These are phyloP conservation scores for Grigorovia humatica DNA, from an alignment of 805 yeast species.

Conservation along the genomic window DNA sequence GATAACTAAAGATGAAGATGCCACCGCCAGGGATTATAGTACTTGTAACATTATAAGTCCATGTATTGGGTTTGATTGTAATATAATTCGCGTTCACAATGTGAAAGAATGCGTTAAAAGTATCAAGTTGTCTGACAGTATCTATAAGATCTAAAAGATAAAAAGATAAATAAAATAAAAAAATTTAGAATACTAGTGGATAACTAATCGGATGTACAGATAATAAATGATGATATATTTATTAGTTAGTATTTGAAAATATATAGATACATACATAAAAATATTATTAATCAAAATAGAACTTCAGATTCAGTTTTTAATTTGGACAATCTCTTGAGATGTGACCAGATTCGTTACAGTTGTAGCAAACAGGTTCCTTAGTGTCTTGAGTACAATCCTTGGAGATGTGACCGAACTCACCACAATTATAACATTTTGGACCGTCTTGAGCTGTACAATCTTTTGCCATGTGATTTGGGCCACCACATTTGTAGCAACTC, in stretches of 20 bases:
- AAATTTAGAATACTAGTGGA: too few relatives aligned
- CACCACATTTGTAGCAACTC: constrained; percentile 84
- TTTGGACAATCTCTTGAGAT: constrained; percentile 66
- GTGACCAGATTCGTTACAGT: constrained; percentile 60
- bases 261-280: background rate
- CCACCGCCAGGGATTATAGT: constrained; percentile 53
- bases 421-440: constrained; percentile 86
- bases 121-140: constrained; percentile 59
- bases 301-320: background rate
- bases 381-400: constrained; percentile 63
- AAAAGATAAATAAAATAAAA: too few relatives aligned
- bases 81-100: constrained; percentile 85
- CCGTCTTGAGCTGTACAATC: constrained; percentile 64
- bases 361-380: constrained; percentile 40
- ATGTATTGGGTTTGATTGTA: constrained; percentile 61
- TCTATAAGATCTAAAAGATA: constrained; percentile 10
- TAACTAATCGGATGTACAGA: background rate
- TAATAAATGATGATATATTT: background rate
- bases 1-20: constrained; percentile 49
- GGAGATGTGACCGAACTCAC: constrained; percentile 80
- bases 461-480: constrained; percentile 87
- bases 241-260: too few relatives aligned
- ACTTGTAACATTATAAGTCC: constrained; percentile 70
- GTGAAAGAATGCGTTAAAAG: constrained; percentile 48
- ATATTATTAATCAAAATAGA: background rate